Evolutionary conservation across 2,329 filamentous ascomycete species (phyloP).

Genomic region (Pleoardoris graminearum): DNA sequence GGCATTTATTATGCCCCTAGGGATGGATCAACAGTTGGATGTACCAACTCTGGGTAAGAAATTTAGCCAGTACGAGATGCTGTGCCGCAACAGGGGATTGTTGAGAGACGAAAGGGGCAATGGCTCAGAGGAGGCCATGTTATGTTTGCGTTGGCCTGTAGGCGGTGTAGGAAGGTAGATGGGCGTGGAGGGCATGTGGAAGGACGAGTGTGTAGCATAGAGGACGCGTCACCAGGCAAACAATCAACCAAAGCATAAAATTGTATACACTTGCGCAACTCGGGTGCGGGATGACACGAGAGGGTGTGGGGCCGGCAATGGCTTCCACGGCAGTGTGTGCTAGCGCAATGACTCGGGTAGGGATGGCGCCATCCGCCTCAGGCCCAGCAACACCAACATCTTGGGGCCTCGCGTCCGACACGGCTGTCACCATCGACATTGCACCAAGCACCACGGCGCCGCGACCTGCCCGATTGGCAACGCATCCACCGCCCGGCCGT

Average conservation of each 20-base stretch:
- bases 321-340: not conserved
- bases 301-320: slow-evolving; percentile 2
- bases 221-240: not conserved
- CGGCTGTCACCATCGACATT: not conserved
- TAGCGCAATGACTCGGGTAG: not conserved
- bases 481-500: not conserved
- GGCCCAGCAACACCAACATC: not conserved
- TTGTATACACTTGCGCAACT: too few species aligned
- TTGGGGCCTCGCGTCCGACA: not conserved
- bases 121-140: not conserved
- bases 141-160: too few species aligned
- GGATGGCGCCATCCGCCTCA: not conserved
- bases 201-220: not conserved
- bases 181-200: not conserved
- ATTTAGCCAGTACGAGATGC: not conserved
- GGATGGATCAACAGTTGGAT: not conserved
- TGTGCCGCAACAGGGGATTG: not conserved
- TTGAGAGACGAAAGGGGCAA: not conserved
- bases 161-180: too few species aligned
- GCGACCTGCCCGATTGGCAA: slow-evolving; percentile 2
- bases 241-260: too few species aligned
- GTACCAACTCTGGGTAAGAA: too few species aligned
- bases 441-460: not conserved
- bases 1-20: too few species aligned
- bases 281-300: too few species aligned